phyloP scores from a whole-genome alignment of 768 basidiomycete genomes.

The Macrolepiota dolichaula region DNA sequence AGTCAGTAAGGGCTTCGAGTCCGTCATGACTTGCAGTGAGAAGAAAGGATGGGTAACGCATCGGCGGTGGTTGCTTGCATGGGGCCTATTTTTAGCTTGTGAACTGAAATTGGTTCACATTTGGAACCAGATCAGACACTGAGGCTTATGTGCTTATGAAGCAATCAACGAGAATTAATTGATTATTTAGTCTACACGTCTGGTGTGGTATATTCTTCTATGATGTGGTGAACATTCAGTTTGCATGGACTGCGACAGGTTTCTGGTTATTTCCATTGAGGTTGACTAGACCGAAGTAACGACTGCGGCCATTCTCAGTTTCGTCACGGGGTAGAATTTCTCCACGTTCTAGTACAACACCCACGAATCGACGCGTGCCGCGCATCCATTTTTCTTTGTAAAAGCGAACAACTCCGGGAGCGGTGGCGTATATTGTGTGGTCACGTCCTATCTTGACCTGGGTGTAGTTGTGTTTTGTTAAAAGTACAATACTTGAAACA shows the following conservation, averaged over 20 bases:
- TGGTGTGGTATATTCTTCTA: background rate
- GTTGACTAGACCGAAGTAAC: conserved; percentile 78
- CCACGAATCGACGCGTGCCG: conserved; percentile 75
- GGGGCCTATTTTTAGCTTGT: conserved; percentile 4
- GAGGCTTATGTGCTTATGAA: background rate
- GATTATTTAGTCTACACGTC: conserved; percentile 9
- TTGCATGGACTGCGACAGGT: background rate
- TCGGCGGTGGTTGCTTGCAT: too few species aligned
- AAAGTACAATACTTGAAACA: background rate
- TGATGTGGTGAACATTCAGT: background rate
- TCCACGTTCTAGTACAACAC: conserved; percentile 77
- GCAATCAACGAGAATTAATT: background rate
- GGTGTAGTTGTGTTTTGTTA: conserved; percentile 1
- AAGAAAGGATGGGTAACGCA: background rate
- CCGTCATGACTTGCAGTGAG: conserved; percentile 4
- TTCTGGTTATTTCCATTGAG: conserved; percentile 30
- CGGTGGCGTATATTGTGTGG: conserved; percentile 89
- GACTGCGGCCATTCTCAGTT: conserved; percentile 67
- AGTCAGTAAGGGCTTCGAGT: conserved; percentile 21
- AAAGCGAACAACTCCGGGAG: conserved; percentile 92
- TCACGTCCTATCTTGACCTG: conserved; percentile 92
- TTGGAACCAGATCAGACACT: background rate
- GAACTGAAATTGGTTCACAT: background rate
- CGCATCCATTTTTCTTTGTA: conserved; percentile 81
- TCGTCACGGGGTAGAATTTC: conserved; percentile 89